These are phyloP conservation scores for Arabidopsis suecica DNA, from an alignment of 345 rosid species.

Conservation along the genomic window DNA sequence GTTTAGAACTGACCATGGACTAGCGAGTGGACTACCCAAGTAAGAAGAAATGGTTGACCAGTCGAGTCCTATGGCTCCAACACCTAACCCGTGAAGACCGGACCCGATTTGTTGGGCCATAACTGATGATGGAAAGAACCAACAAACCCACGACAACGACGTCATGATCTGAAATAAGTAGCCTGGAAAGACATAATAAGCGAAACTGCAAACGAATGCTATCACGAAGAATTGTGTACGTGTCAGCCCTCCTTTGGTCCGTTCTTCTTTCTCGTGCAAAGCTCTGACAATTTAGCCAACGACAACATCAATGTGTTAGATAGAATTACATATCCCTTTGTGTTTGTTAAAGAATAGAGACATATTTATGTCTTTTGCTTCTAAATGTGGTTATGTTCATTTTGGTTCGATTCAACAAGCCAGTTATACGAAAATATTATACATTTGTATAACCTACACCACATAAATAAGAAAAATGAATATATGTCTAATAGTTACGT, in stretches of 20 bases:
- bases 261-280: conserved; percentile 83
- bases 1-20: conserved; percentile 71
- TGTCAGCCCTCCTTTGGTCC: conserved; percentile 72
- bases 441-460: neutral
- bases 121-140: conserved; percentile 76
- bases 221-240: conserved; percentile 86
- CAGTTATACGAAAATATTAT: conserved; percentile 8
- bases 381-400: neutral
- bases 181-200: conserved; percentile 88
- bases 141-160: conserved; percentile 93
- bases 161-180: conserved; percentile 86
- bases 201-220: conserved; percentile 85
- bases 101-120: conserved; percentile 95
- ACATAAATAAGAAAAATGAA: neutral
- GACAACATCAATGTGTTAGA: neutral
- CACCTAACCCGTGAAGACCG: conserved; percentile 88
- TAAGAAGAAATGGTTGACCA: conserved; percentile 96
- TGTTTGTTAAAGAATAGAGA: too few species aligned
- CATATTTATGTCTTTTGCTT: neutral
- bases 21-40: conserved; percentile 98
- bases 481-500: neutral
- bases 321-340: neutral
- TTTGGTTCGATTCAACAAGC: neutral
- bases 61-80: conserved; percentile 75
- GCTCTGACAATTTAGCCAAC: conserved; percentile 56